Evolutionary conservation across 345 rosid species (phyloP), one percentile per base, ranked within the genome.

Genomic region (Anacardium occidentale): DNA sequence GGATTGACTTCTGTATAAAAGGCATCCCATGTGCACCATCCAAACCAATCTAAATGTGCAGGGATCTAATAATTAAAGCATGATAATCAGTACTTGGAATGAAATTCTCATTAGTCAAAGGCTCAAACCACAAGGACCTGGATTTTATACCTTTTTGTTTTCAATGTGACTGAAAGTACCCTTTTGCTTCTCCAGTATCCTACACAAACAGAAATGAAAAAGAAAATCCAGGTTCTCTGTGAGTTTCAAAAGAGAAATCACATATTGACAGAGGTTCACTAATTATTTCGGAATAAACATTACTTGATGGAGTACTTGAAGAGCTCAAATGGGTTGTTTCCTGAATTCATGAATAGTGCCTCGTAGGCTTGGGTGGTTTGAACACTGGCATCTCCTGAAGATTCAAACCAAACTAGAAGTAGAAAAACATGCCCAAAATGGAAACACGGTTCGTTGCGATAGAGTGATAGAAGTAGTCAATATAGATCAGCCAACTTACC

Each of bases 11-110:
- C 78, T 3, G 67, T 74, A 57, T 90, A 88, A 62, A 90, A 88
- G 17, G 92, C 91, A 83, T 90, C 96, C 96, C 91, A 88, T 21
- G 90, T 88, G 81, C 91, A 86, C 96, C 90, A 88, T 54, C 91
- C 87, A 54, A 90, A 84, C 90, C 85, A 82, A 77, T 90, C 89
- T 71, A 90, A 62, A 78, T 86, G 87, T 24, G 65, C 68, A 10
- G 92, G 91, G 71, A 84, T 73, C 96, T 88, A 64, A 20, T 54
- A 40, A 77, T 62, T 1, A 50, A 64, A 73, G 11, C 48, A 77
- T 40, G 21, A 14, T 57, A 42, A 51, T 32, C 26, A 29, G 53
- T 15, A 57, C 22, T 53, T 29, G 20, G 29, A 14, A 76, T 14
- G 54, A 62, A 58, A 68, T 5, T 24, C 24, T 25, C 58, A 37